Percentiles rank a stretch among this genome's conserved stretches.
Conservation (phyloP, 1,139 yeast genomes). For the Spathaspora sp. region DNA sequence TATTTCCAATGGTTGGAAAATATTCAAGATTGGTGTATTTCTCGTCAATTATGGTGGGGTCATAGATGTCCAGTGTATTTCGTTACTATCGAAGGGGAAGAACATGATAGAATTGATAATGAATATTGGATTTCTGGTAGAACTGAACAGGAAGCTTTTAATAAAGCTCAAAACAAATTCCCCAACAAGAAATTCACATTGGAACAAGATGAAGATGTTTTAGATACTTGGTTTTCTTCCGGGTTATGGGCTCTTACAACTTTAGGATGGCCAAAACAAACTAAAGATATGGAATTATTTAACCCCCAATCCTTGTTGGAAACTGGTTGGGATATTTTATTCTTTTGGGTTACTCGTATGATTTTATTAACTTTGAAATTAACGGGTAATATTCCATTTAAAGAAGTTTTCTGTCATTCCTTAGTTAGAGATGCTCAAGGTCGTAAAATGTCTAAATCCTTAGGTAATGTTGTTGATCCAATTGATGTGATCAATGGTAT, state of each 20-base stretch:
- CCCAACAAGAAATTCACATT: slow-evolving; percentile 69
- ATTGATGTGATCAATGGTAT: slow-evolving; percentile 91
- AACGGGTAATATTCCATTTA: slow-evolving; percentile 90
- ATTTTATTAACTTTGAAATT: slow-evolving; percentile 85
- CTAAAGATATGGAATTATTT: slow-evolving; percentile 72
- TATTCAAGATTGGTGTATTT: slow-evolving; percentile 99
- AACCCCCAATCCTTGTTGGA: slow-evolving; percentile 93
- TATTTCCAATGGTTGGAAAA: slow-evolving; percentile 95
- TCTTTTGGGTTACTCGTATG: slow-evolving; percentile 99
- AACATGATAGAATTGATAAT: slow-evolving; percentile 60
- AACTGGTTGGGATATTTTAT: slow-evolving; percentile 98
- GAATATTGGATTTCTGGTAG: slow-evolving; percentile 92
- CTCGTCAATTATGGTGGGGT: slow-evolving; percentile 99
- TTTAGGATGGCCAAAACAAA: slow-evolving; percentile 89
- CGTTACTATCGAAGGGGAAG: slow-evolving; percentile 73
- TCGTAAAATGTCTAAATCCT: slow-evolving; percentile 96
- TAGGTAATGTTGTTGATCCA: slow-evolving; percentile 96
- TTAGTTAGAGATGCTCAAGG: slow-evolving; percentile 99
- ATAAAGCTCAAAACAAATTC: slow-evolving; percentile 74
- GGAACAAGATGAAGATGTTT: slow-evolving; percentile 95
- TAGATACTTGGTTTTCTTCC: slow-evolving; percentile 98
- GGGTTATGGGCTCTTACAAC: slow-evolving; percentile 98
- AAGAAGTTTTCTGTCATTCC: slow-evolving; percentile 97
- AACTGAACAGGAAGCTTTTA: slow-evolving; percentile 74
- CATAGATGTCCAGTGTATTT: slow-evolving; percentile 98